phyloP scores from a whole-genome alignment of 1,284 basidiomycete genomes.

The Apiotrichum laibachii region DNA sequence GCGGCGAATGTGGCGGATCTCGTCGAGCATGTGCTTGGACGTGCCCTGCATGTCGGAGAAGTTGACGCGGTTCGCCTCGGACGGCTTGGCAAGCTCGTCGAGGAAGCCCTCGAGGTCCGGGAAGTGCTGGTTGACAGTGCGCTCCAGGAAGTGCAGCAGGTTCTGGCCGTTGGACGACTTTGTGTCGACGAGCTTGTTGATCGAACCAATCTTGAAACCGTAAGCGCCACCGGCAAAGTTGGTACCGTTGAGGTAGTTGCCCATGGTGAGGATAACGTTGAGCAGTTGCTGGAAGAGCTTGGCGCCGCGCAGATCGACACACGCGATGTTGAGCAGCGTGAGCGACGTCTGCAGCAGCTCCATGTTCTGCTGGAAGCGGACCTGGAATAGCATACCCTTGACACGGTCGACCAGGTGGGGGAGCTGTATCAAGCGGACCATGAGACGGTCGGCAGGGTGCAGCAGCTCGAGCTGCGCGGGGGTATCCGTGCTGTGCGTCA shows the following conservation, averaged over 20 bases:
- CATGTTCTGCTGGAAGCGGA: constrained; percentile 79
- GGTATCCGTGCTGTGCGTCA: constrained; percentile 67
- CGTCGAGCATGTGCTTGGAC: constrained; percentile 66
- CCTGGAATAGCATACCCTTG: constrained; percentile 89
- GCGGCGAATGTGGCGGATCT: constrained; percentile 69
- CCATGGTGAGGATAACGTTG: constrained; percentile 79
- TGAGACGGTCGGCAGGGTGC: constrained; percentile 91
- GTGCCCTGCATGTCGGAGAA: constrained; percentile 45
- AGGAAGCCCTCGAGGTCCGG: constrained; percentile 82
- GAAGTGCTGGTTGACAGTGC: constrained; percentile 84
- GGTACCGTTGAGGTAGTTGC: constrained; percentile 97
- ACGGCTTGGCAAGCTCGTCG: constrained; percentile 82
- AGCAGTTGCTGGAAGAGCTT: constrained; percentile 77
- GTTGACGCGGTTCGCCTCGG: constrained; percentile 77
- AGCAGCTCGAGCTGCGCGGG: constrained; percentile 83
- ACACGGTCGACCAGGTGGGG: constrained; percentile 87
- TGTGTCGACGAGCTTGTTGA: constrained; percentile 98
- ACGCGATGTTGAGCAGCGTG: constrained; percentile 73
- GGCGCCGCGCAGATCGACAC: constrained; percentile 70
- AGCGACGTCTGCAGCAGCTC: constrained; percentile 64
- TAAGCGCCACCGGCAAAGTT: constrained; percentile 96
- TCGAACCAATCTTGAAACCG: constrained; percentile 94
- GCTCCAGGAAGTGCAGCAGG: constrained; percentile 89
- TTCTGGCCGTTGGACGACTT: constrained; percentile 93
- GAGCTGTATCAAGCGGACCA: constrained; percentile 96